Conservation (phyloP, 306 rosid species). For the Pyrus communis region DNA sequence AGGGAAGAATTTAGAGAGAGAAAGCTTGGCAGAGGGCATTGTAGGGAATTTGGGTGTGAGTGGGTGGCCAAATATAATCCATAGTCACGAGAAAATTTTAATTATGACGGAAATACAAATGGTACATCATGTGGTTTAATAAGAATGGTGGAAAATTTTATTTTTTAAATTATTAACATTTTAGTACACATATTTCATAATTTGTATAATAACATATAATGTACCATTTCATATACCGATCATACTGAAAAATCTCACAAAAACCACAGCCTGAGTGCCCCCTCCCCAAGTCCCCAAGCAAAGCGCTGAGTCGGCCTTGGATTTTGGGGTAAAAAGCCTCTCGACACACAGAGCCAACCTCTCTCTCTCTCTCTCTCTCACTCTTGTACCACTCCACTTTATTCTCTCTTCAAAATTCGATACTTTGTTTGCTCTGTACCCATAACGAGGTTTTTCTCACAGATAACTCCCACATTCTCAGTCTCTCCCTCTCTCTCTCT, state of each 20-base stretch:
- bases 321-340: slow-evolving; percentile 60
- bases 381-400: slow-evolving; percentile 35
- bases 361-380: slow-evolving; percentile 4
- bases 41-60: slow-evolving; percentile 20
- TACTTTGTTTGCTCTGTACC: slow-evolving; percentile 57
- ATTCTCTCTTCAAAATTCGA: slow-evolving; percentile 56
- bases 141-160: accelerated
- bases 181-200: too few relatives aligned
- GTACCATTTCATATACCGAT: accelerated
- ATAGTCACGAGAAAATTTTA: neutral
- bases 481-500: slow-evolving; percentile 15
- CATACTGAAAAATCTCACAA: too few relatives aligned
- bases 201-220: accelerated
- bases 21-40: neutral
- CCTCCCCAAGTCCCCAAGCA: slow-evolving; percentile 47
- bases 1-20: slow-evolving; percentile 9
- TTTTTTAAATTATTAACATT: too few relatives aligned
- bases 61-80: slow-evolving; percentile 47
- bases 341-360: slow-evolving; percentile 9
- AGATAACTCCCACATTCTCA: neutral
- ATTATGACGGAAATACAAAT: accelerated
- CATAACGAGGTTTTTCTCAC: slow-evolving; percentile 49
- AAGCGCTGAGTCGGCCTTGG: slow-evolving; percentile 51
- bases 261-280: neutral
- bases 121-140: too few relatives aligned